A percentile compares a stretch with the other conserved stretches of the same genome.
These are phyloP conservation scores for Alternaria triticina DNA, from an alignment of 2,329 filamentous ascomycete genomes.

Conservation along the genomic window DNA sequence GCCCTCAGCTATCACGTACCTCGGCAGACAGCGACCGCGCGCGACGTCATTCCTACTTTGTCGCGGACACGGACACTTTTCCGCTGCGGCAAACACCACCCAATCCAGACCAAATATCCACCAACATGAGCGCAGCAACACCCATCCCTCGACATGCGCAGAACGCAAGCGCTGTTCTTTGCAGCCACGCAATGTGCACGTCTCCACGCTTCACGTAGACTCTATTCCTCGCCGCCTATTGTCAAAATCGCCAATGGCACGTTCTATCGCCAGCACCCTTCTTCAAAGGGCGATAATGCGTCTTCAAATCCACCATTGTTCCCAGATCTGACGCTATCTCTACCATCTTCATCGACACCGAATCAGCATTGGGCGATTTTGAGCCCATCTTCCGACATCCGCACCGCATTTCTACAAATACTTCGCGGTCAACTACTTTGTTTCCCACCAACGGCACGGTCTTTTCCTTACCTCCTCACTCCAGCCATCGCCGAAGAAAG, in stretches of 20 bases:
- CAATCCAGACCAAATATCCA: conserved; percentile 12
- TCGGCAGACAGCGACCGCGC: conserved; percentile 23
- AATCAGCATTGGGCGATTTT: conserved; percentile 81
- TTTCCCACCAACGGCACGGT: conserved; percentile 75
- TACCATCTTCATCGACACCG: conserved; percentile 63
- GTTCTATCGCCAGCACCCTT: conserved; percentile 79
- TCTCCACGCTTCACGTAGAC: conserved; percentile 22
- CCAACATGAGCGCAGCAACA: conserved; percentile 4
- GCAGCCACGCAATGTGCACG: conserved; percentile 34
- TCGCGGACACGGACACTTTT: conserved; percentile 30
- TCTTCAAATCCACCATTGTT: conserved; percentile 76
- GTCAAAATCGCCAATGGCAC: conserved; percentile 66
- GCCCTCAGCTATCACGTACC: conserved; percentile 19
- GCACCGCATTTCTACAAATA: conserved; percentile 82
- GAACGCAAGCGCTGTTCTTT: conserved; percentile 36
- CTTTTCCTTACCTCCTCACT: conserved; percentile 78
- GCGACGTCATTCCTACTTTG: conserved; percentile 30
- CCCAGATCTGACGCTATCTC: conserved; percentile 69
- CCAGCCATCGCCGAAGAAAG: conserved; percentile 62
- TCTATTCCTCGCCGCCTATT: conserved; percentile 34
- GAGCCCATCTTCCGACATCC: conserved; percentile 77
- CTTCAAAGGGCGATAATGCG: conserved; percentile 45
- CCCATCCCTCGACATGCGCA: conserved; percentile 37
- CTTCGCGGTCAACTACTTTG: conserved; percentile 78
- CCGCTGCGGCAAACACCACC: conserved; percentile 24